Evolutionary conservation across 768 basidiomycete species (phyloP), one percentile per base, ranked within the genome.

Genomic region (Naganishia randhawae): DNA sequence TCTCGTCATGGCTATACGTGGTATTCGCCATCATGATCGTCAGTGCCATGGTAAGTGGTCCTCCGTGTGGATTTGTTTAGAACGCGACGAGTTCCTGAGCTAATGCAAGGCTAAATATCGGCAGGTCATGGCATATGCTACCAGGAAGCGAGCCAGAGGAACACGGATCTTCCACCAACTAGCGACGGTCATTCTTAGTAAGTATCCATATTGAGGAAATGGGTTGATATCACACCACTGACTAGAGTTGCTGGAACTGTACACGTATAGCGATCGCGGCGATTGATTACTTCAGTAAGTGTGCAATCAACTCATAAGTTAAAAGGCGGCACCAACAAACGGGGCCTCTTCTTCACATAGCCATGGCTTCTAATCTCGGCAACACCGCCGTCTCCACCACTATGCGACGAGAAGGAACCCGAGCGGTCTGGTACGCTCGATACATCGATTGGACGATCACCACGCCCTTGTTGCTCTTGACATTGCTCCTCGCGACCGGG

Each of bases 311-410:
- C 37, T 14, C 55, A 3, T n/a, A n/a, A n/a, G n/a, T 32, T 57
- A 13, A 42, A 19, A 19, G 19, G 8, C 8, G n/a, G 4, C 14
- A 35, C 22, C 37, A 27, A 48, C 57, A 22, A 8, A 61, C 54
- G n/a, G n/a, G n/a, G n/a, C n/a, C 31, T 22, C 35, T 32, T 55
- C 83, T 1, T 85, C 85, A 78, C 85, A 84, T 74, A 78, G 82
- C 17, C 37, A 85, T 86, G 85, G 85, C 85, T 0, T 85, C 84
- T n/a, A 81, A 85, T 72, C 80, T 86, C 45, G 85, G 85, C 10
- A 78, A 78, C 53, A 83, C 85, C 0, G 79, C 84, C 39, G 73
- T 86, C 70, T 66, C 51, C 25, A 81, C 83, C 48, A 83, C 84
- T 70, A 85, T 83, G 72, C 78, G 75, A 66, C 72, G 81, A 32